Evolutionary conservation across 257 asterid species (phyloP).

Genomic region (Solanum gandarillasii): DNA sequence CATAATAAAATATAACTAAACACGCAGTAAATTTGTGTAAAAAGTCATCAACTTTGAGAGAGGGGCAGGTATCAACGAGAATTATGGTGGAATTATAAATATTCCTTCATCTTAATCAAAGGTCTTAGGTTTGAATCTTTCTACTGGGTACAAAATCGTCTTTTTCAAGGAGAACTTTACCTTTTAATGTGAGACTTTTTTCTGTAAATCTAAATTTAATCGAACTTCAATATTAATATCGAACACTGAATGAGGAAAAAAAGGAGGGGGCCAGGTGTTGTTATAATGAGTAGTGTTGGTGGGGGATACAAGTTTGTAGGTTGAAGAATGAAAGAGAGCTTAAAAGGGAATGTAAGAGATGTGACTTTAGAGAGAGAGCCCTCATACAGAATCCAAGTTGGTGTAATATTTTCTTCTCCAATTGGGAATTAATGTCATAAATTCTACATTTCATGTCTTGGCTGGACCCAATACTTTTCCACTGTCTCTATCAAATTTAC

Average conservation of each 20-base stretch:
- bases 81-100: neutral
- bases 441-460: neutral
- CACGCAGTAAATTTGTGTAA: neutral
- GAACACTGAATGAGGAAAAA: too few species aligned
- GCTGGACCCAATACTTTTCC: neutral
- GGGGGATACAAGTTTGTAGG: neutral
- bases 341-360: slow-evolving; percentile 19
- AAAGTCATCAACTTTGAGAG: neutral
- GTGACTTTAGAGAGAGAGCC: slow-evolving; percentile 16
- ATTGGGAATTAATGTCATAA: slow-evolving; percentile 33
- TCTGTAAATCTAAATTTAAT: too few species aligned
- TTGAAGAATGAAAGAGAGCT: neutral
- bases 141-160: neutral
- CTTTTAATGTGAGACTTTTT: neutral
- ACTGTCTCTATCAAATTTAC: neutral
- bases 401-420: slow-evolving; percentile 30
- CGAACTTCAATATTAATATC: too few species aligned
- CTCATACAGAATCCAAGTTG: slow-evolving; percentile 16
- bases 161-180: too few species aligned
- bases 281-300: neutral
- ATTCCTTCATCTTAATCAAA: too few species aligned
- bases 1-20: too few species aligned
- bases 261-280: neutral
- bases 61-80: neutral
- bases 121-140: neutral